Evolutionary conservation across 257 asterid genomes (phyloP).

Genomic region (Solanum pimpinellifolium): DNA sequence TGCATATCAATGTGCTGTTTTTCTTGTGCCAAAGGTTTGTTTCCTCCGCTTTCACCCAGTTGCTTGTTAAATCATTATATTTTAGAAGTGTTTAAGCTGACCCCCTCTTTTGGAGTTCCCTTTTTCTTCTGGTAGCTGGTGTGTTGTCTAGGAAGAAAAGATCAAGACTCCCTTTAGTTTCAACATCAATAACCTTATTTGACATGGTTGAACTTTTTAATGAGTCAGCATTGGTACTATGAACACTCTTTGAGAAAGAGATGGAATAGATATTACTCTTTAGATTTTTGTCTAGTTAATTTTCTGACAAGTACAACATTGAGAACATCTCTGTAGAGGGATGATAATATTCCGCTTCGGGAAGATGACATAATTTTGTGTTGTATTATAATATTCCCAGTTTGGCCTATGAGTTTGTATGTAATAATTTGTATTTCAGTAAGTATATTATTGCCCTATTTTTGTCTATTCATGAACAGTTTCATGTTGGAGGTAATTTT

Average conservation of each 20-base stretch:
- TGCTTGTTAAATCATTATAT: neutral
- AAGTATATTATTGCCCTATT: neutral
- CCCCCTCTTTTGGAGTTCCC: neutral
- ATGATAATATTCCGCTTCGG: neutral
- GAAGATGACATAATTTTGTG: neutral
- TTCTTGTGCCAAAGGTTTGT: conserved; percentile 82
- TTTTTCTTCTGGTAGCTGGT: neutral
- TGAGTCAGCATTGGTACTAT: neutral
- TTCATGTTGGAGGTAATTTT: neutral
- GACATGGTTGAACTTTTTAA: neutral
- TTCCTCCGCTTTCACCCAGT: neutral
- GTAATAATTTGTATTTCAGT: neutral
- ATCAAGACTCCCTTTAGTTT: neutral
- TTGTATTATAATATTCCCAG: neutral
- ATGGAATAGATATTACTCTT: neutral
- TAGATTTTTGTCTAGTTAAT: neutral
- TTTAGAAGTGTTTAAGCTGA: neutral
- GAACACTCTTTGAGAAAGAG: neutral
- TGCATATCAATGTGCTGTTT: conserved; percentile 53
- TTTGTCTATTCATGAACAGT: neutral
- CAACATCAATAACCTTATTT: neutral
- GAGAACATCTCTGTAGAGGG: neutral
- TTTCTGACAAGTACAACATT: neutral
- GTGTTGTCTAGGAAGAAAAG: neutral
- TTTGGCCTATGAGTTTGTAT: neutral